Evolutionary conservation across 2,329 filamentous ascomycete species (phyloP), one percentile per base, ranked within the genome.

Genomic region (Sporothrix protearum): DNA sequence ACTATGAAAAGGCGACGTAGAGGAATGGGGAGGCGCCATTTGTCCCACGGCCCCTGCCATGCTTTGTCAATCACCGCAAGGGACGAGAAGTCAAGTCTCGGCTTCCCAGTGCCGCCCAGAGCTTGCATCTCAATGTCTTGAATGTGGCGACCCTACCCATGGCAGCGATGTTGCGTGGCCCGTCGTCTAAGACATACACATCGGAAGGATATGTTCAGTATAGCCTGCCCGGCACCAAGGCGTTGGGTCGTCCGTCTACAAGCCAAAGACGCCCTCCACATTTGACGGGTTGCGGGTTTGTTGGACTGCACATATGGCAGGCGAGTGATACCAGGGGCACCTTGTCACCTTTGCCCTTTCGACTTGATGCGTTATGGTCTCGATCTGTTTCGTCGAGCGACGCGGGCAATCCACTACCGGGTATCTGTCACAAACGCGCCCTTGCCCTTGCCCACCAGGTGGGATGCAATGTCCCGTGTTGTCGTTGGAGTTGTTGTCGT

Each of bases 161-260:
- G 28, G 16, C 30, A 8, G 64, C 64, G 28, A 67, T 53, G 45
- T 51, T 51, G 28, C 45, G 28, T 67, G 45, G 16, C 64, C 39
- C 42, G 25, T 8, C 1, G 10, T 16, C 64, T 33, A 67, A 67
- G 64, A 67, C 64, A 67, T 3, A 22, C 64, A 30, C 28, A 49
- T 51, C 45, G 30, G 64, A 49, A 25, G 45, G 36, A n/a, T 42
- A 68, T 45, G 4, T n/a, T 8, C 25, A 49, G 33, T 30, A 47
- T 33, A 69, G 5, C 42, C 14, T 14, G 53, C 53, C 68, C 68
- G n/a, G 55, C 36, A 57, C 68, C 53, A 69, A 61, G 68, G 68
- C 42, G 39, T 47, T 42, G 68, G 68, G 53, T 61, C 68, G 42
- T 25, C 25, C 7, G 42, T 25, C 25, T 3, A 16, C 36, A 55